Base-by-base conservation (phyloP, 257 asterid species). In the Voacanga thouarsii region DNA sequence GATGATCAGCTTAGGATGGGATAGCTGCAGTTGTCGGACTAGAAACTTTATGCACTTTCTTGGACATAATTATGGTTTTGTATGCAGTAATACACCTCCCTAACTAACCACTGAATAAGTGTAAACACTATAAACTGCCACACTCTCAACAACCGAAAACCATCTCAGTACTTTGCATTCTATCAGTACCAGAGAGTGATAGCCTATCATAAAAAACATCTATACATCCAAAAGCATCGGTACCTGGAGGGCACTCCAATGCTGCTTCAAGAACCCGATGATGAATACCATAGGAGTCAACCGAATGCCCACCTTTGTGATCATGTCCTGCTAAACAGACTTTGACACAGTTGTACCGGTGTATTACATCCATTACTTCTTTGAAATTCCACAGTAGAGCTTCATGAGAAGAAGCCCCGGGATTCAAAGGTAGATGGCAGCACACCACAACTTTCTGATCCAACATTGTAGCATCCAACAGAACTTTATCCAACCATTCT, bases 201-300 rank as follows among this genome's bases (percentile, higher is more conserved):
- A 96, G 80, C 33, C 94, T 79, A 79, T 92, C 99, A 30, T 84
- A 76, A 72, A 89, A 96, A 55, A 92, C 89, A 72, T 92, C 94
- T 3, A 96, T 45, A 50, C 73, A 80, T 33, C 96, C 99, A 78
- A 85, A 96, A 23, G 99, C 90, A 84, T 90, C 80, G 5, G 89
- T 89, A 23, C 95, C 96, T 0, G 97, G 95, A 51, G 99, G 98
- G 63, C 98, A 92, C 84, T 96, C 98, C 77, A 96, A 80, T 41
- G 97, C 97, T 4, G 98, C 98, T 84, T 91, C 98, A 28, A 96
- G 87, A 83, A 92, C 92, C 64, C 95, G 90, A 82, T 96, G 99
- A 80, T 90, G 97, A 72, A 96, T 83, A 0, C 99, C 97, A 15
- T 86, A 79, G 19, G 96, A 87, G 77, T 96, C 99, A 49, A 93